These are phyloP conservation scores for Thraustochytrium striatum DNA, from an alignment of 352 stramenopile genomes.

Conservation along the genomic window DNA sequence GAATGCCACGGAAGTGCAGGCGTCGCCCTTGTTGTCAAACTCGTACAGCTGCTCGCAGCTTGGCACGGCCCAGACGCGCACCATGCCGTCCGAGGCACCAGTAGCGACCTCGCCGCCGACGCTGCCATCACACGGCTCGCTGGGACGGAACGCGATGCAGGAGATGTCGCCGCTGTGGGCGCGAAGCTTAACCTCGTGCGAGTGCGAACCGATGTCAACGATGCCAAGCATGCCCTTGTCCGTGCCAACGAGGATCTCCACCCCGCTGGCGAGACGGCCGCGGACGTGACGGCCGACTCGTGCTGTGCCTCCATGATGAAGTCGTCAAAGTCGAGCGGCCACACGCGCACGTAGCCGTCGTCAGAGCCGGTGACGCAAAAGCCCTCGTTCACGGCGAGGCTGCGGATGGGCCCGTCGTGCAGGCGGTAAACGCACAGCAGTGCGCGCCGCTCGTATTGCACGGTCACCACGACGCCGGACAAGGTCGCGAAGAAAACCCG, in stretches of 20 bases:
- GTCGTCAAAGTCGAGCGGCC: constrained; percentile 81
- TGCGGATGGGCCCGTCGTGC: constrained; percentile 74
- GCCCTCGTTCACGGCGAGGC: constrained; percentile 74
- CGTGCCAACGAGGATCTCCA: constrained; percentile 69
- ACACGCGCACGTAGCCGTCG: constrained; percentile 79
- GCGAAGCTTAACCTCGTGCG: constrained; percentile 71
- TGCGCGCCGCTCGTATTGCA: constrained; percentile 71
- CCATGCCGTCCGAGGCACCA: constrained; percentile 66
- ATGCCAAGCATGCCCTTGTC: constrained; percentile 71
- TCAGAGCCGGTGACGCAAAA: constrained; percentile 79
- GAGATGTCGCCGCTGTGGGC: constrained; percentile 60
- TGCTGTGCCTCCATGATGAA: constrained; percentile 83
- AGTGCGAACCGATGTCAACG: constrained; percentile 72
- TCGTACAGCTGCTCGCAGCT: constrained; percentile 71
- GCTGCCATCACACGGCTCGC: not conserved
- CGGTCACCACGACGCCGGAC: constrained; percentile 50
- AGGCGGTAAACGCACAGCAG: constrained; percentile 81
- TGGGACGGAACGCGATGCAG: constrained; percentile 12
- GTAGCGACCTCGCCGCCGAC: constrained; percentile 62
- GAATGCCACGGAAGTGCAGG: constrained; percentile 63
- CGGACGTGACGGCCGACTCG: constrained; percentile 63
- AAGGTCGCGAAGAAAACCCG: constrained; percentile 49
- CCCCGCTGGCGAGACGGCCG: constrained; percentile 68
- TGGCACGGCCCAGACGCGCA: constrained; percentile 71
- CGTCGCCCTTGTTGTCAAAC: constrained; percentile 69